Evolutionary conservation across 129 eudicot species (phyloP).

Genomic region (carrot (Daucus carota)): DNA sequence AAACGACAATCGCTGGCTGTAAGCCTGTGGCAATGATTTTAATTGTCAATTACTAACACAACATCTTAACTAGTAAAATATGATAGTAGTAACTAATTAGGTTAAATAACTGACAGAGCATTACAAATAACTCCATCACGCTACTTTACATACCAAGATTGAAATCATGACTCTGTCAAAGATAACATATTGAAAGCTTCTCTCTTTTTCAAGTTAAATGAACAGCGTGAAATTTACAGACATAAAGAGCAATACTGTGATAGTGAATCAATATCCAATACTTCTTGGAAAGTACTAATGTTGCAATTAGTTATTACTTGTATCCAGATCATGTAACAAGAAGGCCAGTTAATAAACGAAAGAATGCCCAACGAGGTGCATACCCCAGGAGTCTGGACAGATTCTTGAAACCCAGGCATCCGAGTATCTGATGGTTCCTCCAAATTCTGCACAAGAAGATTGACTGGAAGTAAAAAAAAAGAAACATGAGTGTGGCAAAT

Average conservation of each 20-base stretch:
- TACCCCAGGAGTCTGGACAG: constrained; percentile 80
- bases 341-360: background rate
- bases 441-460: constrained; percentile 30
- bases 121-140: background rate
- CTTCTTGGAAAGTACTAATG: background rate
- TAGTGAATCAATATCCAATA: background rate
- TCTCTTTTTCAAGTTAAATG: background rate
- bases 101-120: background rate
- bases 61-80: background rate
- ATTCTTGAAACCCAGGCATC: constrained; percentile 51
- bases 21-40: constrained; percentile 35
- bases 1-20: constrained; percentile 61
- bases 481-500: background rate
- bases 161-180: background rate
- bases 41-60: background rate
- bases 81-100: background rate
- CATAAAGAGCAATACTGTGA: background rate
- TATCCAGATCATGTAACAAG: background rate
- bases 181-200: background rate
- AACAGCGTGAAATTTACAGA: background rate
- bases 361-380: constrained; percentile 14
- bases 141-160: background rate
- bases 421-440: constrained; percentile 61
- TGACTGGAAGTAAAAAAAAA: background rate
- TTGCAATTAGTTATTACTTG: background rate